Evolutionary conservation across 768 basidiomycete genomes (phyloP), one percentile per base, ranked within the genome.

Genomic region (Gyrodon lividus): DNA sequence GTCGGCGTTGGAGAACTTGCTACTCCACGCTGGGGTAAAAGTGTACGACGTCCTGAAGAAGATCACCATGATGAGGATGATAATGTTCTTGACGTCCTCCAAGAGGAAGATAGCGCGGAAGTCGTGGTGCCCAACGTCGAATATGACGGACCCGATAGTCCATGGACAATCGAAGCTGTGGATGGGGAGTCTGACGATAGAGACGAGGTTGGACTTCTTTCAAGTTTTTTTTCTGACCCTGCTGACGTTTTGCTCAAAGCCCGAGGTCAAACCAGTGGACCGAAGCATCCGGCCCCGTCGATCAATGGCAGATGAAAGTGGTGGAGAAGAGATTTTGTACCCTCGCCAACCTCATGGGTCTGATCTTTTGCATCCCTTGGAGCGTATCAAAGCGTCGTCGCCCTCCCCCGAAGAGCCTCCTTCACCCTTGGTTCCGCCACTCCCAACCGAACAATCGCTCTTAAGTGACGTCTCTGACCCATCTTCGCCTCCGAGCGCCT

Each of bases 1-100:
- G 83, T 98, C 47, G 97, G 97, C 22, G 89, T 98, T 5, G 97
- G 97, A 33, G 97, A 99, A 71, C 81, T 98, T 28, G 76, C 93
- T 17, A 99, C 97, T n/a, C 97, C 97, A 43, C 82, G 94, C 54
- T 99, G 94, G 95, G 79, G 80, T 53, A 81, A 80, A 63, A 77
- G 78, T 43, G 69, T 73, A 31, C 67, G 69, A 58, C 77, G 68
- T 46, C 59, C 66, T 49, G 74, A 68, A 46, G 59, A 59, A 26
- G 43, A 61, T n/a, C 67, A 71, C 19, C 37, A 23, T 23, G 78
- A 78, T 51, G 77, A 78, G 34, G 70, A 78, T 5, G 67, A 75
- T 24, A 54, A 71, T 5, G 60, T 73, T 20, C 70, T 71, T 16
- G 48, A 57, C 40, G 17, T 66, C 31, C 57, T 63, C 4, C 52